phyloP scores from a whole-genome alignment of 1,284 basidiomycete genomes.

The Moniliophthora roreri region DNA sequence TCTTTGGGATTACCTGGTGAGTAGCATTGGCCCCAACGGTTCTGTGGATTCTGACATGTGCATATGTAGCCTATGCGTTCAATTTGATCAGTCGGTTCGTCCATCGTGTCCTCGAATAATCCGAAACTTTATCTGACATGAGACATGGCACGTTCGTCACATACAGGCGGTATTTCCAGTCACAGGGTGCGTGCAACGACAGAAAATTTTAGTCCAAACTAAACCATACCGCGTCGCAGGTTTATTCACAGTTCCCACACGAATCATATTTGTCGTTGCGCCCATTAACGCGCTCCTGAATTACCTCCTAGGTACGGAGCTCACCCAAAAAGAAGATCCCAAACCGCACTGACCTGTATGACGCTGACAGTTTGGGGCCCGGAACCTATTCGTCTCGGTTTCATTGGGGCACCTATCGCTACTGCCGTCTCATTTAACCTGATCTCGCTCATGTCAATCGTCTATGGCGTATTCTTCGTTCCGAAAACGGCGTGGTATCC shows the following conservation, averaged over 20 bases:
- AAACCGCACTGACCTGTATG: background rate
- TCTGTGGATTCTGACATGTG: background rate
- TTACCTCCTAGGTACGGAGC: constrained; percentile 68
- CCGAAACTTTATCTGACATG: constrained; percentile 7
- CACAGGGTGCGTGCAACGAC: constrained; percentile 55
- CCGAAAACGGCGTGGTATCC: constrained; percentile 87
- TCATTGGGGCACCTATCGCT: constrained; percentile 91
- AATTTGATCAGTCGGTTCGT: constrained; percentile 65
- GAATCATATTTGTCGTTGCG: constrained; percentile 82
- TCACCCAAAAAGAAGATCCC: background rate
- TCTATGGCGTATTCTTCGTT: constrained; percentile 76
- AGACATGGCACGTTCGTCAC: constrained; percentile 9
- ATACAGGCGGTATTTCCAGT: constrained; percentile 90
- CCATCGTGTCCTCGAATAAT: too few species aligned
- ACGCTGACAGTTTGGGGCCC: constrained; percentile 77
- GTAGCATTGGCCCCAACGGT: constrained; percentile 17
- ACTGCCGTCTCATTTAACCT: constrained; percentile 89
- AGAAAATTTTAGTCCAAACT: constrained; percentile 9
- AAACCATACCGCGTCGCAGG: constrained; percentile 36
- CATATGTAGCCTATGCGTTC: constrained; percentile 69
- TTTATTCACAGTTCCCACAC: constrained; percentile 85
- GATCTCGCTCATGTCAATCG: constrained; percentile 65
- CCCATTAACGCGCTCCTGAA: constrained; percentile 87
- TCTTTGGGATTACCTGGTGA: constrained; percentile 77
- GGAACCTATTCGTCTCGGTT: constrained; percentile 75